These are phyloP conservation scores for Tetramitus jugosus DNA, from an alignment of 208 protist genomes.

Conservation along the genomic window DNA sequence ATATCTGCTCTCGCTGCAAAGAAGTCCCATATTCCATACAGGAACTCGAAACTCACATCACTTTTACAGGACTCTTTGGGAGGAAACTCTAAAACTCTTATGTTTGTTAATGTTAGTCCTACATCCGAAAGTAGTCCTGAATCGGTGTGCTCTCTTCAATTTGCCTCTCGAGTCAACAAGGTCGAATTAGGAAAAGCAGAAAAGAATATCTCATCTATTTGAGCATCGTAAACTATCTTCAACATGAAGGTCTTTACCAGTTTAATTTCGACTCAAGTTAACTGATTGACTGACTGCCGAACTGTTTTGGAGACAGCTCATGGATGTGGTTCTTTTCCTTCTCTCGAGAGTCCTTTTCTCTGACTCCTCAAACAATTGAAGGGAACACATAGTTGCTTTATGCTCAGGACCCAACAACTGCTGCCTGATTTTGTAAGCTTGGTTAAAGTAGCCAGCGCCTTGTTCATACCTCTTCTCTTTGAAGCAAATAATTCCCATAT, in stretches of 20 bases:
- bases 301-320: neutral
- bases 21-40: conserved; percentile 24
- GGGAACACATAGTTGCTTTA: neutral
- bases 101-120: conserved; percentile 41
- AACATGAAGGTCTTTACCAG: too few species aligned
- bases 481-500: conserved; percentile 1
- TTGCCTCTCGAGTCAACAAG: conserved; percentile 18
- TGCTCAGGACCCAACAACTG: neutral
- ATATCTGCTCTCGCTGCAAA: conserved; percentile 26
- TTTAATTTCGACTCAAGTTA: too few species aligned
- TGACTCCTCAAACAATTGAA: neutral
- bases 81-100: conserved; percentile 26
- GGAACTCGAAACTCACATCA: conserved; percentile 27
- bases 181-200: conserved; percentile 6
- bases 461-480: neutral
- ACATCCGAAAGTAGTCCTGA: conserved; percentile 14
- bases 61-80: conserved; percentile 29
- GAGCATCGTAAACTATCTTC: too few species aligned
- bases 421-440: neutral
- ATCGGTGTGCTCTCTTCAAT: conserved; percentile 28
- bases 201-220: too few species aligned
- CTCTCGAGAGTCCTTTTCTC: neutral
- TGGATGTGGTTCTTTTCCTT: neutral
- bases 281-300: too few species aligned
- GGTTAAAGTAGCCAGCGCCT: neutral